These are phyloP conservation scores for Herpetomonas muscarum DNA, from an alignment of 208 protist genomes.

Conservation along the genomic window DNA sequence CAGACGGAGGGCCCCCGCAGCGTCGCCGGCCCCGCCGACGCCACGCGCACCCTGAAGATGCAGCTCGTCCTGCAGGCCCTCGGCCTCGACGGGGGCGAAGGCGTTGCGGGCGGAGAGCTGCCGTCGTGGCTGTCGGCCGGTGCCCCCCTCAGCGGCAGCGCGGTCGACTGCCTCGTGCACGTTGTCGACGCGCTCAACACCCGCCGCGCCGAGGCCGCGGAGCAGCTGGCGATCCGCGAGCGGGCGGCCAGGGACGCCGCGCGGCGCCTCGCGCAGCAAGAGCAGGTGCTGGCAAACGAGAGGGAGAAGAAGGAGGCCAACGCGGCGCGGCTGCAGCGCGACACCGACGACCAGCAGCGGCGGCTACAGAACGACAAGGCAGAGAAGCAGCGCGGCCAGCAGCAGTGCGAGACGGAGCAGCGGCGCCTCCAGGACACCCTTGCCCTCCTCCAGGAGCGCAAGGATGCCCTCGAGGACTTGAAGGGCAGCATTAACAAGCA, in stretches of 20 bases:
- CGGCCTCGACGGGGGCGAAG: conserved; percentile 5
- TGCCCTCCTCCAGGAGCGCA: conserved; percentile 31
- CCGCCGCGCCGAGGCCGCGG: conserved; percentile 21
- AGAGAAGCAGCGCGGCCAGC: conserved; percentile 34
- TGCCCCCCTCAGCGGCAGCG: conserved; percentile 11
- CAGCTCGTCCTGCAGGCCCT: conserved; percentile 41
- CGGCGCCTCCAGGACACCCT: conserved; percentile 34
- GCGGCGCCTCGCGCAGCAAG: conserved; percentile 21
- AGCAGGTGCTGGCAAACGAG: conserved; percentile 27
- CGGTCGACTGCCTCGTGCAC: conserved; percentile 28
- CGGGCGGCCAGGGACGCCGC: conserved; percentile 20
- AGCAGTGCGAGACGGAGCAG: conserved; percentile 47
- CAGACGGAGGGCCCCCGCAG: background rate
- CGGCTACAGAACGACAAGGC: conserved; percentile 34
- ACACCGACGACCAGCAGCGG: conserved; percentile 46
- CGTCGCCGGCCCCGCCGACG: background rate
- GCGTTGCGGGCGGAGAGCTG: background rate
- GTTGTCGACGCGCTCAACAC: conserved; percentile 34
- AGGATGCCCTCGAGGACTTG: conserved; percentile 37
- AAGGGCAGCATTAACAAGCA: conserved; percentile 60
- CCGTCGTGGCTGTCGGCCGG: conserved; percentile 17
- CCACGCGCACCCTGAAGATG: conserved; percentile 21
- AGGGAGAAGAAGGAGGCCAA: conserved; percentile 63
- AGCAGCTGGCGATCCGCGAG: conserved; percentile 22
- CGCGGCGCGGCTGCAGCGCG: conserved; percentile 25